Evolutionary conservation across 768 basidiomycete genomes (phyloP), one percentile per base, ranked within the genome.

Genomic region (Calocera viscosa): DNA sequence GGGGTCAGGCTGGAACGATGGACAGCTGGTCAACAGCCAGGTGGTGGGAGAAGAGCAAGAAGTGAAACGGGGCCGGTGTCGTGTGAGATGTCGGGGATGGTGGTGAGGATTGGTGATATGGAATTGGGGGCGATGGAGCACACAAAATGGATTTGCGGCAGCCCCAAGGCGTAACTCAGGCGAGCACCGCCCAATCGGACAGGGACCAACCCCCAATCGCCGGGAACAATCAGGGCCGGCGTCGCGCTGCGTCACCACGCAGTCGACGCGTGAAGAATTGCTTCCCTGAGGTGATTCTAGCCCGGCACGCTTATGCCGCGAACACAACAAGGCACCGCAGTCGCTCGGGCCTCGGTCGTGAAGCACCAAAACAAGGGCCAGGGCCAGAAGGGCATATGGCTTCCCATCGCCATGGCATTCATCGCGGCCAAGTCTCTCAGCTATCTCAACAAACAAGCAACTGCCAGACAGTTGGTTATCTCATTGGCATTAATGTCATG

Each of bases 21-120:
- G 53, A 60, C 53, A 30, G 53, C 53, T 60, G 53, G 53, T 60
- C 53, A 60, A 60, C 53, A 60, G 53, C 53, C 14, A 14, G 53
- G 22, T 7, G 53, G 30, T 38, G 35, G 7, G 30, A 60, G 26
- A 60, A 28, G 53, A 8, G 16, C 7, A 47, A 47, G 5, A 19
- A 60, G 53, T 16, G 2, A 26, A 32, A 19, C 10, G 49, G 19
- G 26, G 53, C 7, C 30, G 30, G 53, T 28, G 11, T 10, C 30
- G 11, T 26, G 14, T 22, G 53, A 26, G 11, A 26, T 5, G 7
- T 47, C 5, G 19, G 19, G 5, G 53, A 26, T 11, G 5, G 24
- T 2, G 30, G 7, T 32, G 26, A 60, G 7, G 14, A 32, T 2
- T 22, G 30, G 24, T 60, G 53, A 38, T 38, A 38, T 38, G 35